Evolutionary conservation across 345 rosid genomes (phyloP), one percentile per base, ranked within the genome.

Genomic region (Geranium rotundifolium): DNA sequence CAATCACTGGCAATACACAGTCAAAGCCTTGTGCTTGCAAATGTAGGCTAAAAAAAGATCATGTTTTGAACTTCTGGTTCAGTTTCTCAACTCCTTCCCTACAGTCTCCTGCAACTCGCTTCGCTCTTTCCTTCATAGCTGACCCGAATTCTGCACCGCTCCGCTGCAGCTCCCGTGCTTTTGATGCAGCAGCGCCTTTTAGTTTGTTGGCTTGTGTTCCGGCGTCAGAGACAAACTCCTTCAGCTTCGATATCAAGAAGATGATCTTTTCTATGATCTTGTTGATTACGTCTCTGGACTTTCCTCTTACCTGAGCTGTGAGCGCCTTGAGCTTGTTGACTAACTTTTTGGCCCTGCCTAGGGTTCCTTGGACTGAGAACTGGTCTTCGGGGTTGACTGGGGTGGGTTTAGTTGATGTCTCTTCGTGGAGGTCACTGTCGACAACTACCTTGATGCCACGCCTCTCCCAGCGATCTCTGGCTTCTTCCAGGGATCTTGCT

Each of bases 381-480:
- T 76, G 79, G 72, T 84, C 72, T 65, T 79, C 80, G 2, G 79
- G 87, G 60, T 81, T 77, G 63, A 73, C 63, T 97, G 96, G 89
- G 0, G 90, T 77, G 64, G 67, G 79, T 58, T 71, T 82, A 2
- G 74, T 75, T 15, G 81, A 73, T 55, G 82, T 80, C 75, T 89
- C 87, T 69, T 93, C 86, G 0, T 71, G 77, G 30, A 93, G 90
- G 61, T 90, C 95, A 17, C 61, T 67, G 71, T 86, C 97, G 41
- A 88, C 97, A 0, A 90, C 83, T 8, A 92, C 96, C 69, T 81
- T 90, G 71, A 93, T 75, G 23, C 96, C 99, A 54, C 74, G 82
- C 71, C 78, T 84, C 82, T 83, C 91, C 96, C 97, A 93, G 20
- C 81, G 90, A 54, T 81, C 85, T 73, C 99, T 84, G 58, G 96